phyloP scores from a whole-genome alignment of 75 land plant species.

The Picea glauca region DNA sequence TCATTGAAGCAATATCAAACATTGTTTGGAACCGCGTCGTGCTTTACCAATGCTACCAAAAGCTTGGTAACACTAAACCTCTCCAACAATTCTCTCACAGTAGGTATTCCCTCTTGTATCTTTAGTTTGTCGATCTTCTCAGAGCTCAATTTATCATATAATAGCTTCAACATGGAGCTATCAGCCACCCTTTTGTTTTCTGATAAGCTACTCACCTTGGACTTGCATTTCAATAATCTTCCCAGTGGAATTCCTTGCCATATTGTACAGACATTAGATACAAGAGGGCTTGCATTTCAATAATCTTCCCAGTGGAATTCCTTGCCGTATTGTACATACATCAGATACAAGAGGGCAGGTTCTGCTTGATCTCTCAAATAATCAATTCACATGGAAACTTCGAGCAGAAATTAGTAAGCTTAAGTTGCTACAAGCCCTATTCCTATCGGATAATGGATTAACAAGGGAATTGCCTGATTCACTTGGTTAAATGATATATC shows the following conservation, averaged over 20 bases:
- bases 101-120: slow-evolving; percentile 61
- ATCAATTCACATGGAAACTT: slow-evolving; percentile 47
- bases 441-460: slow-evolving; percentile 55
- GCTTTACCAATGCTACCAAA: slow-evolving; percentile 35
- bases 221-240: slow-evolving; percentile 62
- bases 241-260: slow-evolving; percentile 53
- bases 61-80: slow-evolving; percentile 45
- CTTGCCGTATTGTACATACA: slow-evolving; percentile 29
- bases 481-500: slow-evolving; percentile 56
- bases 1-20: slow-evolving; percentile 28
- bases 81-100: slow-evolving; percentile 44
- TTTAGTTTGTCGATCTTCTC: slow-evolving; percentile 22
- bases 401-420: slow-evolving; percentile 40
- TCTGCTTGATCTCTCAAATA: slow-evolving; percentile 59
- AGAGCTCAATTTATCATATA: slow-evolving; percentile 55
- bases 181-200: slow-evolving; percentile 47
- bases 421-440: slow-evolving; percentile 42
- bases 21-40: slow-evolving; percentile 53
- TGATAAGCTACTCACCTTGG: slow-evolving; percentile 42
- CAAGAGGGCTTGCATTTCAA: slow-evolving; percentile 62
- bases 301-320: slow-evolving; percentile 53
- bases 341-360: slow-evolving; percentile 37
- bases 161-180: slow-evolving; percentile 42
- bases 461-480: slow-evolving; percentile 44
- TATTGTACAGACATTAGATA: slow-evolving; percentile 29